Percentiles rank a stretch among this genome's conserved stretches.
Evolutionary conservation across 805 yeast genomes (phyloP).

Genomic region (Priceomyces haplophilus): DNA sequence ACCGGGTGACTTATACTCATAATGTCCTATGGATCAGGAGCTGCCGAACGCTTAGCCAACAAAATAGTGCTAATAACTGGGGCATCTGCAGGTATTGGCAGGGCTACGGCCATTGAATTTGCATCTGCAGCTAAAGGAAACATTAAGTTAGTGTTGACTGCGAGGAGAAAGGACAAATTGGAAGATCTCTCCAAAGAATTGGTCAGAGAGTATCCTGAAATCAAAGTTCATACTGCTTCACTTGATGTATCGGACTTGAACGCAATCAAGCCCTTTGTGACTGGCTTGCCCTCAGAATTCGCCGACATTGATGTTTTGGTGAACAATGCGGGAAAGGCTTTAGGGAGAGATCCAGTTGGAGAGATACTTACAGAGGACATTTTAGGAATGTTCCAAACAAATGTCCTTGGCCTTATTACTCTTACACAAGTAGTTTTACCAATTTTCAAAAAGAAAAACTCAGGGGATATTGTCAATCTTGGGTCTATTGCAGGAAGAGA

Average conservation of each 20-base stretch:
- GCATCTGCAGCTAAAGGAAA: conserved; percentile 75
- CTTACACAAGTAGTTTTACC: conserved; percentile 78
- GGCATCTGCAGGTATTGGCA: conserved; percentile 94
- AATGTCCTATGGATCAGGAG: conserved; percentile 69
- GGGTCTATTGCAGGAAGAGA: conserved; percentile 82
- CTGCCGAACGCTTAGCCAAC: conserved; percentile 76
- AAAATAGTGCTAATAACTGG: conserved; percentile 89
- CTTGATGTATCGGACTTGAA: conserved; percentile 42
- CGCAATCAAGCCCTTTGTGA: conserved; percentile 49
- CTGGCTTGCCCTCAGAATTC: conserved; percentile 55
- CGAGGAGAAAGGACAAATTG: conserved; percentile 70
- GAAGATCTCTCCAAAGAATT: conserved; percentile 48
- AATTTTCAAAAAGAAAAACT: conserved; percentile 63
- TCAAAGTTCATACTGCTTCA: conserved; percentile 56
- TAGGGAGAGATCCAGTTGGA: conserved; percentile 78
- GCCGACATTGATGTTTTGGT: conserved; percentile 62
- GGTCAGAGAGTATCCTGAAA: conserved; percentile 45
- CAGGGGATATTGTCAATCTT: conserved; percentile 70
- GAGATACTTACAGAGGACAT: conserved; percentile 61
- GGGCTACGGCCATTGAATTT: conserved; percentile 84
- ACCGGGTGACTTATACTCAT: neutral
- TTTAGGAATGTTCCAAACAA: conserved; percentile 75
- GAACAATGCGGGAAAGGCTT: conserved; percentile 78
- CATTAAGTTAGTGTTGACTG: conserved; percentile 67
- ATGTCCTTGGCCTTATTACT: conserved; percentile 80